Evolutionary conservation across 108 stramenopile genomes (phyloP), one percentile per base, ranked within the genome.

Genomic region (Nitzschia palea): DNA sequence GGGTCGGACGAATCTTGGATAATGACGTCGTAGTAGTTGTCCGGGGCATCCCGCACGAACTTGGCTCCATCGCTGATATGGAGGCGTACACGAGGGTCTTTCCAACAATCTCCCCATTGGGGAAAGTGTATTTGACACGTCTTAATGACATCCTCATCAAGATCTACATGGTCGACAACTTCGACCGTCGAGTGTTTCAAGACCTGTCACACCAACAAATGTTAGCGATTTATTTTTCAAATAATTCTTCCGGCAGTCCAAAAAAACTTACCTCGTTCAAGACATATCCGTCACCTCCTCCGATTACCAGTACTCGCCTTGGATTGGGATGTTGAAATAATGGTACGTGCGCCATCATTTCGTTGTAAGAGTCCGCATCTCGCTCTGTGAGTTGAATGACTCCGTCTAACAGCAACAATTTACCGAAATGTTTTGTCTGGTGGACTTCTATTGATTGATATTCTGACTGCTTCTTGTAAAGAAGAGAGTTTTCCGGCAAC

Each of bases 341-440:
- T 9, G 91, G 83, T 9, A 88, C 69, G 57, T 92, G 91, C 0
- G 87, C 87, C 84, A 92, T 76, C 91, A 92, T 92, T 74, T 92
- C 91, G 65, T 92, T 92, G 74, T 92, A 92, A 28, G 82, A 80
- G 48, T 85, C 77, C 0, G 88, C 87, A 62, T 92, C 91, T 54
- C 75, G 77, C 55, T 92, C 87, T 18, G 91, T 89, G 6, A 92
- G 47, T 53, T 92, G 91, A 34, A 89, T 48, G 32, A 78, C 78
- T 32, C 83, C 86, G 52, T 92, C 91, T 31, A 92, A 47, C 12
- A 89, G 48, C 45, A 92, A 62, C 9, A 92, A 72, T 50, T 80
- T 87, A 15, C 86, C 91, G 71, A 70, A 89, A 65, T 85, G 72
- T 37, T 70, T 75, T 44, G 84, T 79, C 15, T 84, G 73, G 52